Conservation (phyloP, 345 rosid genomes). For the Firmiana major region DNA sequence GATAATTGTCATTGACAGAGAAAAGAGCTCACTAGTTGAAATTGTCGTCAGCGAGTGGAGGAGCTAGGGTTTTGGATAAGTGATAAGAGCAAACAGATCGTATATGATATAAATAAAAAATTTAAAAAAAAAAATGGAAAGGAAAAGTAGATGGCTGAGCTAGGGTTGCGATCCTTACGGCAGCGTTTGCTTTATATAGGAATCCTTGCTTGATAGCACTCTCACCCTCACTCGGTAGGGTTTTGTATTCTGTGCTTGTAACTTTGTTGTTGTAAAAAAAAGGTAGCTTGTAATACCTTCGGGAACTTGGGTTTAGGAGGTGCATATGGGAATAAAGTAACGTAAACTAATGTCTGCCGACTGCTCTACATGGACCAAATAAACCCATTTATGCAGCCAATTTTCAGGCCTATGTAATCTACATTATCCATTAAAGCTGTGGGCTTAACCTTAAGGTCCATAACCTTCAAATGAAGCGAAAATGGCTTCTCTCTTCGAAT, state of each 20-base stretch:
- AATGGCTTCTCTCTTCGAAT: no score
- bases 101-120: background rate
- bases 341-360: no score
- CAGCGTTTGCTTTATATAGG: conserved; percentile 9
- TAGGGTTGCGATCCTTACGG: background rate
- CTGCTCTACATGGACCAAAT: no score
- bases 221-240: background rate
- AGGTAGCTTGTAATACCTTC: no score
- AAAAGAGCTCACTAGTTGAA: conserved; percentile 1
- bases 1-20: background rate
- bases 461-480: no score
- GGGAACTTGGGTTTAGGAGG: no score
- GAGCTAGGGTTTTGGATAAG: conserved; percentile 9
- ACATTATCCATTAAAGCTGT: no score
- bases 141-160: background rate
- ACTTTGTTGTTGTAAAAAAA: background rate
- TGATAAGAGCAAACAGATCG: background rate
- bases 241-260: background rate
- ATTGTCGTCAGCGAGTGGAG: background rate
- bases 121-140: background rate
- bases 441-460: no score
- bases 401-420: no score
- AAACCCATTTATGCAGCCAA: no score
- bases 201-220: background rate
- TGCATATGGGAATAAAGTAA: no score